These are phyloP conservation scores for Melampsora americana DNA, from an alignment of 1,284 basidiomycete genomes.

Conservation along the genomic window DNA sequence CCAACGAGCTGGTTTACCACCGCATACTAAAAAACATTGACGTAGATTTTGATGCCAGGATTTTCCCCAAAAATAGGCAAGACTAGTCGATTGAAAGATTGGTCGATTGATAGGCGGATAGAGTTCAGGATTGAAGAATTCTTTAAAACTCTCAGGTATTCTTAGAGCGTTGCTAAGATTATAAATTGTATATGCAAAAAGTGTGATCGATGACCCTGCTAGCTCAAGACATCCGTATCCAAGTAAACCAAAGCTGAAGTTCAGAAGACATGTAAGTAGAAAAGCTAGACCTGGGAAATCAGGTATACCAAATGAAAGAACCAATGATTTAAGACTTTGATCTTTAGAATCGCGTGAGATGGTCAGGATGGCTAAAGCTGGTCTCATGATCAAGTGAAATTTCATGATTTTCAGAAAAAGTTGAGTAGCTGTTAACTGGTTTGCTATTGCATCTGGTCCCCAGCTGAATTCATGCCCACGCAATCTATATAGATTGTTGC, in stretches of 20 bases:
- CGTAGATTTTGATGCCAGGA: not conserved
- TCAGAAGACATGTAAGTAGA: too few species aligned
- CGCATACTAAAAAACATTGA: not conserved
- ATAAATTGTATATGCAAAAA: too few species aligned
- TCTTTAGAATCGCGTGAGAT: not conserved
- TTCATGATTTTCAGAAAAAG: not conserved
- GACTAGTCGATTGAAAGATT: not conserved
- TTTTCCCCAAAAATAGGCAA: not conserved
- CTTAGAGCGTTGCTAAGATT: too few species aligned
- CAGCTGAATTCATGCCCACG: constrained; percentile 28
- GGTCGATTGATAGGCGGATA: not conserved
- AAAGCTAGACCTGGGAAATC: constrained; percentile 18
- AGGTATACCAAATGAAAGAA: constrained; percentile 9
- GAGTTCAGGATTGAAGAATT: not conserved
- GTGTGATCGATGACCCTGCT: too few species aligned
- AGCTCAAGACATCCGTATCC: too few species aligned
- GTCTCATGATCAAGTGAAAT: not conserved
- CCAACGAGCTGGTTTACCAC: constrained; percentile 6
- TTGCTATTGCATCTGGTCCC: constrained; percentile 14
- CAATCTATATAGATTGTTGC: not conserved
- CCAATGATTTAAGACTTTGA: not conserved
- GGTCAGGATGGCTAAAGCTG: constrained; percentile 10
- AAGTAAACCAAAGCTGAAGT: too few species aligned
- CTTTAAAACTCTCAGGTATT: not conserved
- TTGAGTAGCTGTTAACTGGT: not conserved